phyloP scores from a whole-genome alignment of 1,284 basidiomycete genomes.

The Singerocomus rubriflavus region DNA sequence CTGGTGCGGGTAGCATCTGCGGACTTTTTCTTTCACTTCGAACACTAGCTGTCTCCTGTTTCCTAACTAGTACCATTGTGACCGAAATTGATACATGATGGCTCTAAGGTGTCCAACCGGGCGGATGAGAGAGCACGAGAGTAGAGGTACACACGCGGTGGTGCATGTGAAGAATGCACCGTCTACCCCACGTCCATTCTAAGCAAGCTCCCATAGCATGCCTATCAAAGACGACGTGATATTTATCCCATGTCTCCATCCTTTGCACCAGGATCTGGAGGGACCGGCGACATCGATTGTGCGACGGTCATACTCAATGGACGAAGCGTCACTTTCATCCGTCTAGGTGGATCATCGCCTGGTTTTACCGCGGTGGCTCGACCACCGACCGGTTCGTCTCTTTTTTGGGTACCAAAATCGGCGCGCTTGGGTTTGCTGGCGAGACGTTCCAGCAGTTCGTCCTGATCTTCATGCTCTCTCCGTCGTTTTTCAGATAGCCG shows the following conservation, averaged over 20 bases:
- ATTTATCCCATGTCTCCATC: constrained; percentile 71
- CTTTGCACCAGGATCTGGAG: constrained; percentile 65
- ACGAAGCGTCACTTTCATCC: constrained; percentile 73
- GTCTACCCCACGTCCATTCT: not conserved
- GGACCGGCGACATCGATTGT: constrained; percentile 37
- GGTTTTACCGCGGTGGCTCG: constrained; percentile 39
- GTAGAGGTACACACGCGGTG: constrained; percentile 15
- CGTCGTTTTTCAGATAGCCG: constrained; percentile 69
- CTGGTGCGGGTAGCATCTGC: not conserved
- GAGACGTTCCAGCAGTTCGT: constrained; percentile 55
- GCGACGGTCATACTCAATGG: constrained; percentile 36
- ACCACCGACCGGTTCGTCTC: constrained; percentile 22
- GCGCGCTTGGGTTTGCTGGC: constrained; percentile 54
- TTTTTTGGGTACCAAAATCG: constrained; percentile 41
- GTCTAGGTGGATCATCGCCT: constrained; percentile 67
- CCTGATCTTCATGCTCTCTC: constrained; percentile 74
- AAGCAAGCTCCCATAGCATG: not conserved
- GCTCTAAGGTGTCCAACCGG: constrained; percentile 2
- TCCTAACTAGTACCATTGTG: not conserved
- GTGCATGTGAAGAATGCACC: constrained; percentile 2
- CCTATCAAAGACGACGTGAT: not conserved
- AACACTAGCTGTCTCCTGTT: constrained; percentile 3
- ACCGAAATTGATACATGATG: constrained; percentile 8
- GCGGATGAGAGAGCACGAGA: constrained; percentile 3
- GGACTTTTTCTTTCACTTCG: constrained; percentile 1